Conservation (phyloP, 257 asterid genomes). For the Euphrasia confusa region DNA sequence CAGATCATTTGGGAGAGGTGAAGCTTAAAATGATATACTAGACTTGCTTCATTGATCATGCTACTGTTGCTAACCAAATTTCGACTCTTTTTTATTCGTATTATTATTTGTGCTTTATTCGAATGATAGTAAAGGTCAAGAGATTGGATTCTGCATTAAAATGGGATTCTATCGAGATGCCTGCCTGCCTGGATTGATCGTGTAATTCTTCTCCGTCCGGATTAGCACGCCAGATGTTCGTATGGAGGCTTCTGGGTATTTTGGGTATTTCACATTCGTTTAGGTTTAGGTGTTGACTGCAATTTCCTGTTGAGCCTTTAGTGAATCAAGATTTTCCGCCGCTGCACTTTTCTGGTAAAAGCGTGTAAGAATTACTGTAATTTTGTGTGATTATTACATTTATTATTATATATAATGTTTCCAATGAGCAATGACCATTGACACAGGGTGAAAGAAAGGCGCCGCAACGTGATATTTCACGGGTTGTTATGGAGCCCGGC, state of each 20-base stretch:
- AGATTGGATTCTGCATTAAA: not conserved
- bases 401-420: not conserved
- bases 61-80: not conserved
- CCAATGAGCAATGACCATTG: not conserved
- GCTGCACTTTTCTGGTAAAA: constrained; percentile 21
- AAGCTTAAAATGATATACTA: not conserved
- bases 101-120: not conserved
- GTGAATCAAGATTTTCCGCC: not conserved
- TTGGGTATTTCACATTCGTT: constrained; percentile 17
- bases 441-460: constrained; percentile 6
- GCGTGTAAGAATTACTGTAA: not conserved
- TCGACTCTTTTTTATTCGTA: not conserved
- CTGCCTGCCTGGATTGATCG: not conserved
- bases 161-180: constrained; percentile 4
- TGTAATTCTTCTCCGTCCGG: not conserved
- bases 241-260: not conserved
- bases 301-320: not conserved
- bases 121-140: not conserved
- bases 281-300: constrained; percentile 19
- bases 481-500: constrained; percentile 51
- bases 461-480: constrained; percentile 16
- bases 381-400: not conserved
- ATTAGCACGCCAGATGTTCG: constrained; percentile 17
- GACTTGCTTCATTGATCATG: constrained; percentile 15
- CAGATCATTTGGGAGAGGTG: not conserved